Percentiles rank a stretch among this genome's conserved stretches.
Evolutionary conservation across 2,329 filamentous ascomycete species (phyloP).

Genomic region (Fusarium metavorans): DNA sequence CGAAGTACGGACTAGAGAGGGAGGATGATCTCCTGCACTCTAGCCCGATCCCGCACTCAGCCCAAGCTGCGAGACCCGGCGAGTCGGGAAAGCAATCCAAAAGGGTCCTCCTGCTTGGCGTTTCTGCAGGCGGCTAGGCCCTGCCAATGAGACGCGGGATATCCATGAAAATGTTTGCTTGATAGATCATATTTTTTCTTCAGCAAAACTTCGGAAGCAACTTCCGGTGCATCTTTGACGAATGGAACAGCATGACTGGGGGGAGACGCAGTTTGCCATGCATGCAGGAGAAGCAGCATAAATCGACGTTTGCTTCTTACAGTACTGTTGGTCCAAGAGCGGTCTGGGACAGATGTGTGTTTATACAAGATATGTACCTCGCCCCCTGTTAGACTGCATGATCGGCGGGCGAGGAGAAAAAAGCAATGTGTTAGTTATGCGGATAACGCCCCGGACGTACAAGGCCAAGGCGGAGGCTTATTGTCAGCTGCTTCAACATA

Average conservation of each 20-base stretch:
- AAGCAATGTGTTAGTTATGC: neutral
- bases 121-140: neutral
- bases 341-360: neutral
- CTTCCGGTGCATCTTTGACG: neutral
- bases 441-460: neutral
- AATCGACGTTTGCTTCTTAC: neutral
- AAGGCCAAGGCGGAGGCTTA: neutral
- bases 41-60: neutral
- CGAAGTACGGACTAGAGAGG: neutral
- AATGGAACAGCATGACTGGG: neutral
- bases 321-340: neutral
- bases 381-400: neutral
- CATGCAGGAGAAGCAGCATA: neutral
- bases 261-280: neutral
- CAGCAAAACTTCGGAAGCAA: neutral
- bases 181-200: slow-evolving; percentile 19
- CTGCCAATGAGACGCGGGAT: neutral
- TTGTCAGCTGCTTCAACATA: neutral
- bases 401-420: neutral
- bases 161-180: slow-evolving; percentile 10
- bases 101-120: neutral
- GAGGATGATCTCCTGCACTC: neutral
- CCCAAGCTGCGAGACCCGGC: neutral
- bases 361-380: neutral
- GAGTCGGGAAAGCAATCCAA: neutral